phyloP scores from a whole-genome alignment of 768 basidiomycete species.

The Russula sp. region DNA sequence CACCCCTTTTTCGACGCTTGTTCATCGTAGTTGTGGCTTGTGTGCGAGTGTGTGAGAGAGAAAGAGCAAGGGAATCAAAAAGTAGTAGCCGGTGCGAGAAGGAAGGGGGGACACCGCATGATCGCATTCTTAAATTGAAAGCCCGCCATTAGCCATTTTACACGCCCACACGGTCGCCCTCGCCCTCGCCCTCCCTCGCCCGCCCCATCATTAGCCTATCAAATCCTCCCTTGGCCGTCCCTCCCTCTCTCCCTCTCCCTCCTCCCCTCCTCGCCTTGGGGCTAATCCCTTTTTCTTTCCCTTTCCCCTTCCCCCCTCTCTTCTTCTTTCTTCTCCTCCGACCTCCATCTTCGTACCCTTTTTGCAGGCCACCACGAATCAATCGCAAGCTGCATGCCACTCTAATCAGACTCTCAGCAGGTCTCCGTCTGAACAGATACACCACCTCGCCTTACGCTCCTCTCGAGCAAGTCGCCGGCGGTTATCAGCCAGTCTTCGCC shows the following conservation, averaged over 20 bases:
- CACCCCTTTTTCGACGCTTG: neutral
- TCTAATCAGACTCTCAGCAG: slow-evolving; percentile 44
- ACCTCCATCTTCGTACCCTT: neutral
- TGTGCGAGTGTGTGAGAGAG: neutral
- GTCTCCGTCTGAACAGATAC: slow-evolving; percentile 49
- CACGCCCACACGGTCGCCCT: slow-evolving; percentile 24
- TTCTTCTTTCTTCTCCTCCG: neutral
- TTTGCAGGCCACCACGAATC: neutral
- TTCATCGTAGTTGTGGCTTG: neutral
- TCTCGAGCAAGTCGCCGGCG: slow-evolving; percentile 25
- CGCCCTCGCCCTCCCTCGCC: neutral
- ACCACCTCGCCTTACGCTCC: slow-evolving; percentile 23
- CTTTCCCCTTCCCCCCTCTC: neutral
- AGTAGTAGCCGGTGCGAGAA: neutral
- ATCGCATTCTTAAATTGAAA: slow-evolving; percentile 17
- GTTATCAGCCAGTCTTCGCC: slow-evolving; percentile 27
- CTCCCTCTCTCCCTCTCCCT: neutral
- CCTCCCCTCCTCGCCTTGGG: neutral
- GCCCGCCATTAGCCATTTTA: slow-evolving; percentile 24
- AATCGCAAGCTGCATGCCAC: slow-evolving; percentile 21
- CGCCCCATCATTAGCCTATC: slow-evolving; percentile 7
- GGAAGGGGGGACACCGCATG: slow-evolving; percentile 11
- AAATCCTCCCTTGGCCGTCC: slow-evolving; percentile 7
- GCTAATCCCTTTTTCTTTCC: neutral
- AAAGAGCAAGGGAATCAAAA: neutral